Evolutionary conservation across 2,329 filamentous ascomycete genomes (phyloP), one percentile per base, ranked within the genome.

Genomic region (Trichoderma semiorbis): DNA sequence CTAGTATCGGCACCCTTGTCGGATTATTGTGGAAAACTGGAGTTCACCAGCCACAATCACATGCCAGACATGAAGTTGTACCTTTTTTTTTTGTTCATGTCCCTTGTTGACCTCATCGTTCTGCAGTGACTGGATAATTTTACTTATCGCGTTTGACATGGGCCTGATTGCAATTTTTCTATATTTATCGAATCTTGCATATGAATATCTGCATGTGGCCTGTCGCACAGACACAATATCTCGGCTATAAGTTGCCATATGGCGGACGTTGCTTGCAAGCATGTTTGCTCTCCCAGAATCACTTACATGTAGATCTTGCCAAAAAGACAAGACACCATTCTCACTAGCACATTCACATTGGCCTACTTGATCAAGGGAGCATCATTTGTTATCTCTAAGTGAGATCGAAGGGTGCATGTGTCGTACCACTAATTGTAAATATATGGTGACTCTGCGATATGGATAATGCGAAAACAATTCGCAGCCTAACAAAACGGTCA

Each of bases 41-140:
- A 58, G 34, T 61, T 32, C 72, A 73, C 73, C 75, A 78, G 78
- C 78, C 78, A 78, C 78, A 76, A 77, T 79, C 78, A 79, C 78
- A 79, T 79, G 78, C 76, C 77, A 78, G 67, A 69, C 32, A 2
- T 8, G 10, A 14, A 18, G 21, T 12, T 32, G 32, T 32, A 21
- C 28, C 57, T 36, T 69, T 43, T 21, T 47, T 30, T 3, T 5
- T 34, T 58, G 34, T 32, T 57, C 36, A 21, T 55, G 58, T 24
- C 57, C 26, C 16, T 34, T 50, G 47, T 55, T 55, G 34, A 34
- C 53, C 34, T 55, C 32, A 32, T 57, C 36, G 8, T 66, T 55
- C 28, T 30, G 53, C 26, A 28, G 24, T 3, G 1, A 16, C 26
- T 57, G 7, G 26, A 26, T 30, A 57, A 57, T 57, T 28, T 28